A percentile compares a stretch with the other conserved stretches of the same genome.
Evolutionary conservation across 495 filamentous ascomycete species (phyloP).

Genomic region (Xylaria grammica): DNA sequence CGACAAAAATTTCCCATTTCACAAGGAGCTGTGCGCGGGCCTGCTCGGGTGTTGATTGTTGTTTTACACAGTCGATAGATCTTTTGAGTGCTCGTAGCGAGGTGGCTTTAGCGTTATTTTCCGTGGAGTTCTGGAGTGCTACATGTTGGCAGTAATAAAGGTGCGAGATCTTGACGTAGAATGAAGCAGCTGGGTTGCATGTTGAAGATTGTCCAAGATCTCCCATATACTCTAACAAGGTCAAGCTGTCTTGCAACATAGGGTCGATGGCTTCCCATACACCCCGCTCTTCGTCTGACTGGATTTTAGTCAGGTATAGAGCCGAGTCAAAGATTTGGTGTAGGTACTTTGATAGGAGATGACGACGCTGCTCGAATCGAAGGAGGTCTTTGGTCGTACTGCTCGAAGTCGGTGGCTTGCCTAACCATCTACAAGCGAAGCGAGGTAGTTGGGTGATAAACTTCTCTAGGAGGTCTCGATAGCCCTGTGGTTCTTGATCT

Average conservation of each 20-base stretch:
- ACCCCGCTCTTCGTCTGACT: slow-evolving; percentile 43
- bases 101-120: slow-evolving; percentile 42
- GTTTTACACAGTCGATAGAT: slow-evolving; percentile 55
- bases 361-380: slow-evolving; percentile 61
- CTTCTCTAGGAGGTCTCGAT: slow-evolving; percentile 46
- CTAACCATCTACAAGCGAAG: slow-evolving; percentile 61
- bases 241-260: slow-evolving; percentile 59
- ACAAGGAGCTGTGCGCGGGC: slow-evolving; percentile 48
- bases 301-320: slow-evolving; percentile 53
- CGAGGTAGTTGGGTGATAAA: slow-evolving; percentile 58
- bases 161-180: slow-evolving; percentile 73
- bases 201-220: slow-evolving; percentile 35
- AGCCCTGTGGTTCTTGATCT: slow-evolving; percentile 6
- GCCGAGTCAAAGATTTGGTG: slow-evolving; percentile 62
- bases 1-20: slow-evolving; percentile 58
- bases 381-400: slow-evolving; percentile 54
- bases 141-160: slow-evolving; percentile 72
- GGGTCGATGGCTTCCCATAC: slow-evolving; percentile 58
- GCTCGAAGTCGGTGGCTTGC: slow-evolving; percentile 50
- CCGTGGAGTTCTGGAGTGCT: slow-evolving; percentile 37
- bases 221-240: slow-evolving; percentile 56
- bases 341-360: slow-evolving; percentile 50
- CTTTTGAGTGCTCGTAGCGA: slow-evolving; percentile 54
- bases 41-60: slow-evolving; percentile 49
- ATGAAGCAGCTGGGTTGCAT: slow-evolving; percentile 41